Evolutionary conservation across 176 grass and related monocot genomes (phyloP).

Genomic region (Zea mays): Zm-B73-REFERENCE-NAM-5.0 NC_050096.1:27160501-27161000

Average conservation of each 20-base stretch:
- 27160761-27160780: background rate
- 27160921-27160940: slow-evolving; percentile 94
- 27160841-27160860: background rate
- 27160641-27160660: slow-evolving; percentile 10
- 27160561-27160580: slow-evolving; percentile 11
- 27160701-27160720: background rate
- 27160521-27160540: background rate
- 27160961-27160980: slow-evolving; percentile 93
- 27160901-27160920: slow-evolving; percentile 66
- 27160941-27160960: slow-evolving; percentile 83
- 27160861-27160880: background rate
- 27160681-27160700: slow-evolving; percentile 45
- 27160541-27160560: background rate
- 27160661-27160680: background rate
- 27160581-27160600: slow-evolving; percentile 26
- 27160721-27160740: slow-evolving; percentile 8
- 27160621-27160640: background rate
- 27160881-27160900: background rate
- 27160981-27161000: slow-evolving; percentile 86
- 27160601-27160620: background rate
- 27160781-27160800: slow-evolving; percentile 23
- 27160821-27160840: slow-evolving; percentile 28
- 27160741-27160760: slow-evolving; percentile 34
- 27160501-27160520: background rate
- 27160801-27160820: slow-evolving; percentile 20